A percentile compares a stretch with the other conserved stretches of the same genome.
Evolutionary conservation across 108 stramenopile species (phyloP).

Genomic region (Heterococcus sp.): DNA sequence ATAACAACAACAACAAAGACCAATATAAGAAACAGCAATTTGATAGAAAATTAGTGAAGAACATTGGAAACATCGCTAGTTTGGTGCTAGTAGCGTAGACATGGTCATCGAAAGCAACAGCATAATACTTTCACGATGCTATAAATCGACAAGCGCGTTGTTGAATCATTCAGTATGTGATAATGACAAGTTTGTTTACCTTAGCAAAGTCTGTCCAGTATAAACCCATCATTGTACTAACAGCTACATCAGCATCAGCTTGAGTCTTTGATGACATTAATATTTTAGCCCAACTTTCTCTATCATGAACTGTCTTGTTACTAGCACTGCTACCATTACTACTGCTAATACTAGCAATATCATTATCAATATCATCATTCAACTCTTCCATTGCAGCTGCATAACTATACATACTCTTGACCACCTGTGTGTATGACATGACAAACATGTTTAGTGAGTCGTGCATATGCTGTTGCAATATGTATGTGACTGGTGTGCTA

Average conservation of each 20-base stretch:
- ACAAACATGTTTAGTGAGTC: neutral
- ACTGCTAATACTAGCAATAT: neutral
- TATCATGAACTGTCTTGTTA: neutral
- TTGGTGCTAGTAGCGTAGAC: too few relatives aligned
- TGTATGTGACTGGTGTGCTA: neutral
- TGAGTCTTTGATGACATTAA: neutral
- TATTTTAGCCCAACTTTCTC: neutral
- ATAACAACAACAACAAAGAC: too few relatives aligned
- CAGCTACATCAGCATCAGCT: neutral
- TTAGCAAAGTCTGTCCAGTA: conserved; percentile 32
- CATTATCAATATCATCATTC: neutral
- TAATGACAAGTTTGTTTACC: neutral
- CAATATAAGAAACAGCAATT: too few relatives aligned
- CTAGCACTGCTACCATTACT: neutral
- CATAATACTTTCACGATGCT: too few relatives aligned
- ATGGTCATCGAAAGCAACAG: too few relatives aligned
- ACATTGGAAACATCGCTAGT: neutral
- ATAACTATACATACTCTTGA: neutral
- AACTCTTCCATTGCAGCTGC: neutral
- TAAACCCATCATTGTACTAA: conserved; percentile 7
- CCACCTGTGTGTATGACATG: neutral
- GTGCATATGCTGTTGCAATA: neutral
- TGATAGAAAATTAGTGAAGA: neutral
- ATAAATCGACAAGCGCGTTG: too few relatives aligned
- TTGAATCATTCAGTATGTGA: too few relatives aligned